These are phyloP conservation scores for Biscogniauxia mediterranea DNA, from an alignment of 2,329 filamentous ascomycete genomes.

Conservation along the genomic window DNA sequence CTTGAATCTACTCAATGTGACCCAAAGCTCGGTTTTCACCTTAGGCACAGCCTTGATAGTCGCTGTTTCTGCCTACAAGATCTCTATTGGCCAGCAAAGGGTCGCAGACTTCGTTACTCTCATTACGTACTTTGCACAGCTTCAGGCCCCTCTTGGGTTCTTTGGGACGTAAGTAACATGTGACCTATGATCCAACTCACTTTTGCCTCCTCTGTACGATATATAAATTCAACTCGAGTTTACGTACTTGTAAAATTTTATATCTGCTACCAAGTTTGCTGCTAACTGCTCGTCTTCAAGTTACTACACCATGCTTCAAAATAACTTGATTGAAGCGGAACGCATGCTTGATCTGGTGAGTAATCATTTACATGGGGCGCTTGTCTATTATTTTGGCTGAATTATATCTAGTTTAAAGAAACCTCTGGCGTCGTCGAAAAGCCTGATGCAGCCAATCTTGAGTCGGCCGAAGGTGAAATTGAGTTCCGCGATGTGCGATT, in stretches of 20 bases:
- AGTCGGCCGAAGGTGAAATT: slow-evolving; percentile 37
- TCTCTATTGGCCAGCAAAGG: slow-evolving; percentile 50
- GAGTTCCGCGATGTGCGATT: slow-evolving; percentile 43
- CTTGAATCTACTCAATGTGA: slow-evolving; percentile 58
- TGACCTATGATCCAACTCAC: too few species aligned
- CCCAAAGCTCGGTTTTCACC: slow-evolving; percentile 63
- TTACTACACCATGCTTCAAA: slow-evolving; percentile 46
- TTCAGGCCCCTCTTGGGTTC: slow-evolving; percentile 56
- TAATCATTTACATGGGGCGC: not conserved
- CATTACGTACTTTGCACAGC: slow-evolving; percentile 37
- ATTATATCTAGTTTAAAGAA: slow-evolving; percentile 38
- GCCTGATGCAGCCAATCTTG: slow-evolving; percentile 36
- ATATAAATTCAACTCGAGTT: too few species aligned
- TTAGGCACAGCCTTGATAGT: slow-evolving; percentile 59
- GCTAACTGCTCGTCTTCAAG: too few species aligned
- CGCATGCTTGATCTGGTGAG: slow-evolving; percentile 43
- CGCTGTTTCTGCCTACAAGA: slow-evolving; percentile 61
- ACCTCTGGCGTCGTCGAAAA: slow-evolving; percentile 43
- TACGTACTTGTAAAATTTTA: too few species aligned
- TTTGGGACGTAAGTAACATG: slow-evolving; percentile 41
- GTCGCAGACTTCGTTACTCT: slow-evolving; percentile 54
- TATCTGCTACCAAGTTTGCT: too few species aligned
- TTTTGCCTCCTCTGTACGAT: too few species aligned
- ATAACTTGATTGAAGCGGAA: slow-evolving; percentile 46
- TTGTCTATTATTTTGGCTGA: not conserved